These are phyloP conservation scores for Tulasnella sp. DNA, from an alignment of 768 basidiomycete genomes.

Conservation along the genomic window DNA sequence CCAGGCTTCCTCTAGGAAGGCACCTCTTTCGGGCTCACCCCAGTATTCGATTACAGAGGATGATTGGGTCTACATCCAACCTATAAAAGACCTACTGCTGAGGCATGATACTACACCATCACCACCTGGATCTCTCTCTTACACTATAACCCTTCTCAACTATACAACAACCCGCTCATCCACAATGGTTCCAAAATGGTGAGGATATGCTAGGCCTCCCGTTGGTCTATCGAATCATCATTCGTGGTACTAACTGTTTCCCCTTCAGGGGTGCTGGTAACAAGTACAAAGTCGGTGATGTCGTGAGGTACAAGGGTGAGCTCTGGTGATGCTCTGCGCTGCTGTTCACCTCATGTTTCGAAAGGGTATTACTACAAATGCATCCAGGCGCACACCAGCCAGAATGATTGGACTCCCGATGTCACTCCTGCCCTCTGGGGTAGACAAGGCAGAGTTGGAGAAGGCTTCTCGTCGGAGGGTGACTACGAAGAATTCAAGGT, in stretches of 20 bases:
- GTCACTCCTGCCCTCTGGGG: neutral
- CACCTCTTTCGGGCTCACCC: no score
- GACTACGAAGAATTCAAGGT: neutral
- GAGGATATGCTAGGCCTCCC: neutral
- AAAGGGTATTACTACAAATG: no score
- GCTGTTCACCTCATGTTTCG: neutral
- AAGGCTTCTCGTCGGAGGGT: neutral
- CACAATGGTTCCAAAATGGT: neutral
- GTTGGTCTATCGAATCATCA: neutral
- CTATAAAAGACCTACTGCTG: no score
- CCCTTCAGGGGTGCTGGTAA: neutral
- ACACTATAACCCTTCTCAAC: no score
- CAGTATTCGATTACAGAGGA: no score
- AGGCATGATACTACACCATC: no score
- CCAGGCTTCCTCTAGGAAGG: no score
- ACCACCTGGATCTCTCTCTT: neutral
- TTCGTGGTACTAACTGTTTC: no score
- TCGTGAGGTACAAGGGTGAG: neutral
- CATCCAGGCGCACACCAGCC: no score
- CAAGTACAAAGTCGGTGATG: neutral
- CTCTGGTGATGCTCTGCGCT: neutral
- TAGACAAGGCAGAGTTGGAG: neutral
- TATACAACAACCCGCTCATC: no score
- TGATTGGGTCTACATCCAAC: no score
- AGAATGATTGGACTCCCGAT: neutral